Conservation (phyloP, 2,329 filamentous ascomycete genomes). For the Sporothrix humicola region DNA sequence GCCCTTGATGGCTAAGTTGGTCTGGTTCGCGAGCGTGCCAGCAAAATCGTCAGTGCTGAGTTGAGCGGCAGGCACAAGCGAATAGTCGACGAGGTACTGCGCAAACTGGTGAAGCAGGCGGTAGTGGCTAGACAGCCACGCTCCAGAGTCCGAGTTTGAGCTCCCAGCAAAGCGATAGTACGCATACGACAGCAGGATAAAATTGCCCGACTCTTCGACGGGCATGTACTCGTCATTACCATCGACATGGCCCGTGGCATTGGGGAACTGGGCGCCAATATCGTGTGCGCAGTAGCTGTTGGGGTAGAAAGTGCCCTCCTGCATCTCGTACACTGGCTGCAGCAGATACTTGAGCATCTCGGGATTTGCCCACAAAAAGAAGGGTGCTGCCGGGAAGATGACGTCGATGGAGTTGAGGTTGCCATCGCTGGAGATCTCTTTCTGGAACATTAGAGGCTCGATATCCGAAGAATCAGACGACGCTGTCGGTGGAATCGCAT, state of each 20-base stretch:
- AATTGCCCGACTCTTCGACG: conserved; percentile 75
- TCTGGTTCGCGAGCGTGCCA: conserved; percentile 74
- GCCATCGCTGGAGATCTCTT: conserved; percentile 84
- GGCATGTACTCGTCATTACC: conserved; percentile 77
- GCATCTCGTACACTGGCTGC: conserved; percentile 81
- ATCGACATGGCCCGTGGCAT: conserved; percentile 74
- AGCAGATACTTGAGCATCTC: conserved; percentile 79
- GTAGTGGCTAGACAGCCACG: conserved; percentile 64
- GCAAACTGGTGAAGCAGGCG: conserved; percentile 72
- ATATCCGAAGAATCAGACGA: conserved; percentile 63
- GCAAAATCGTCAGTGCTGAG: conserved; percentile 78
- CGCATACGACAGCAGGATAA: conserved; percentile 70
- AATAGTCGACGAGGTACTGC: conserved; percentile 71
- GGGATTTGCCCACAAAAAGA: conserved; percentile 85
- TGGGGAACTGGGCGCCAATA: conserved; percentile 73
- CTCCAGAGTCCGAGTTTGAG: conserved; percentile 48
- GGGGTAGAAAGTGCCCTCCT: conserved; percentile 81
- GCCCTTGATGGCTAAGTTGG: conserved; percentile 76
- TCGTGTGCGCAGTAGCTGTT: conserved; percentile 83
- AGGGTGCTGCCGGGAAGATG: conserved; percentile 84
- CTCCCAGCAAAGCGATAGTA: conserved; percentile 59
- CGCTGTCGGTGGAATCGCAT: conserved; percentile 24
- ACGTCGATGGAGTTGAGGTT: conserved; percentile 88
- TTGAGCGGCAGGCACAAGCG: conserved; percentile 70
- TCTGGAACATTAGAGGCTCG: conserved; percentile 76